Percentiles rank a stretch among this genome's conserved stretches.
Conservation (phyloP, 257 asterid species). For the Penstemon davidsonii region DNA sequence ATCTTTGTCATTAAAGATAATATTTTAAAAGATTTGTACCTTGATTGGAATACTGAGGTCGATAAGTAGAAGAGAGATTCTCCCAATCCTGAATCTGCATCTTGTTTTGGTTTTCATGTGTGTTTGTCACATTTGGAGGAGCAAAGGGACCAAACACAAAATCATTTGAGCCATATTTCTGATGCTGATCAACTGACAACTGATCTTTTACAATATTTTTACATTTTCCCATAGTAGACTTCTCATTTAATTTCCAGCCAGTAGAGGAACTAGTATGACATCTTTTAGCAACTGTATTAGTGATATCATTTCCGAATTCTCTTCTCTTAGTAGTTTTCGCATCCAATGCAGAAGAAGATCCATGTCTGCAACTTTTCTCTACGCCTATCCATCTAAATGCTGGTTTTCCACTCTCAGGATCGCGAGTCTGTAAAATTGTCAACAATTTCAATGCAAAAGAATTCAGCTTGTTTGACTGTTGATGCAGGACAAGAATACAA, state of each 20-base stretch:
- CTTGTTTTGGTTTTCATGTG: constrained; percentile 31
- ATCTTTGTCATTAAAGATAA: constrained; percentile 2
- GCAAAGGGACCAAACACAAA: constrained; percentile 71
- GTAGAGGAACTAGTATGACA: constrained; percentile 37
- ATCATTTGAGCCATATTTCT: constrained; percentile 38
- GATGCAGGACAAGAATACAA: background rate
- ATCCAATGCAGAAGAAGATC: constrained; percentile 31
- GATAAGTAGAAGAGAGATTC: constrained; percentile 38
- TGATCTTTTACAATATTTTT: constrained; percentile 25
- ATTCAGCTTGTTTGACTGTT: constrained; percentile 12
- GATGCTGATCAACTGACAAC: constrained; percentile 33
- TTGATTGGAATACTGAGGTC: constrained; percentile 56
- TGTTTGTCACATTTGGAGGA: constrained; percentile 35
- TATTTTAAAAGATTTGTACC: constrained; percentile 38
- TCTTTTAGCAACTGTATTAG: constrained; percentile 44
- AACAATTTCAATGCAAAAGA: constrained; percentile 7
- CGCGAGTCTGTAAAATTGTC: constrained; percentile 38
- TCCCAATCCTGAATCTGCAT: constrained; percentile 40
- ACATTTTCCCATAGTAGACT: constrained; percentile 21
- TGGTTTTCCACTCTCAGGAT: constrained; percentile 61
- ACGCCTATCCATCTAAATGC: constrained; percentile 66
- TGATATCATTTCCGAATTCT: constrained; percentile 62
- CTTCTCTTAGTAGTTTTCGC: constrained; percentile 45
- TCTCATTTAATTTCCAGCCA: constrained; percentile 31
- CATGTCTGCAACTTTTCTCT: constrained; percentile 29